Conservation (phyloP, 2,329 filamentous ascomycete species). For the Fusarium circinatum region DNA sequence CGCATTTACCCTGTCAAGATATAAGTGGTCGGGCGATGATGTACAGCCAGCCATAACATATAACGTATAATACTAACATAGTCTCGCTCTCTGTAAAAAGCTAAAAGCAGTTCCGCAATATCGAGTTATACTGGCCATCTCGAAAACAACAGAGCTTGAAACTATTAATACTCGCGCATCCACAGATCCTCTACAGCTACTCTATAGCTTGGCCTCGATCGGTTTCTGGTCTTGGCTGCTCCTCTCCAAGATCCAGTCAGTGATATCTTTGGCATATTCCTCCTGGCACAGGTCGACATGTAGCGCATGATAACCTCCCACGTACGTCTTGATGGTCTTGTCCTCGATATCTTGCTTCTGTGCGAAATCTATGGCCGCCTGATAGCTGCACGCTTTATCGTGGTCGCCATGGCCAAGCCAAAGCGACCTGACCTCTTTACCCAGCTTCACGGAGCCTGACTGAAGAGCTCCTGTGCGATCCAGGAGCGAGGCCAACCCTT, state of each 20-base stretch:
- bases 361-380: constrained; percentile 72
- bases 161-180: neutral
- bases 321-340: constrained; percentile 77
- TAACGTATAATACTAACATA: neutral
- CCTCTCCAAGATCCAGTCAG: constrained; percentile 71
- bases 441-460: constrained; percentile 62
- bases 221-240: constrained; percentile 35
- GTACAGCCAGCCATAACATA: constrained; percentile 7
- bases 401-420: constrained; percentile 81
- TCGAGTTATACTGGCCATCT: constrained; percentile 5
- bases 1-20: neutral
- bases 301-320: constrained; percentile 82
- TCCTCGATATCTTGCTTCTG: constrained; percentile 69
- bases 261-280: constrained; percentile 68
- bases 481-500: constrained; percentile 80
- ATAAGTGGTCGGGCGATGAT: constrained; percentile 1
- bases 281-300: constrained; percentile 68
- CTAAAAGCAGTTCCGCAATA: neutral
- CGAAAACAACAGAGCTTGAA: neutral
- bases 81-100: neutral
- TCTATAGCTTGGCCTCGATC: constrained; percentile 53
- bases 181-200: neutral
- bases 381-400: constrained; percentile 75
- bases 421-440: constrained; percentile 68
- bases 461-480: constrained; percentile 74